Conservation (phyloP, 768 basidiomycete species). For the Pleurotus cornucopiae region DNA sequence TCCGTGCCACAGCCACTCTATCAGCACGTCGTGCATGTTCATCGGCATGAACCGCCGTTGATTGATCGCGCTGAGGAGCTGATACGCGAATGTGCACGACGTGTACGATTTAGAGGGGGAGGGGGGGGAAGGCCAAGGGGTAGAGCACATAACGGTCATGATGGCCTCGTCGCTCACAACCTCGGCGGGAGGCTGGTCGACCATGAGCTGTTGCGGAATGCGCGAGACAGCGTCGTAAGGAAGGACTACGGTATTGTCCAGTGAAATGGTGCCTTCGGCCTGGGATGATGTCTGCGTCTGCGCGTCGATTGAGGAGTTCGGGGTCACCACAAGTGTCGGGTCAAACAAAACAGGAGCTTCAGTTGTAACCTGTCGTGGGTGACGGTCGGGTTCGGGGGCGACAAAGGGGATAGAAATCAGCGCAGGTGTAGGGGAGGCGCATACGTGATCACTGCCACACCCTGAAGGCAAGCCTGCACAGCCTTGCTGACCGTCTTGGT, state of each 20-base stretch:
- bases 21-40: neutral
- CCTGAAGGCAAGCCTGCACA: too few species aligned
- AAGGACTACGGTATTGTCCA: neutral
- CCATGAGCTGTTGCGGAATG: neutral
- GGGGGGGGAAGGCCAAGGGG: neutral
- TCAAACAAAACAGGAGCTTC: neutral
- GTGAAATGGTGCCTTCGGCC: neutral
- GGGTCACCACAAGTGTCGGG: neutral
- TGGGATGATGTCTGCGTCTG: neutral
- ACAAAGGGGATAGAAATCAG: too few species aligned
- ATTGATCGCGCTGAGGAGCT: neutral
- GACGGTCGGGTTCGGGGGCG: too few species aligned
- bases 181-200: neutral
- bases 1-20: neutral
- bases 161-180: neutral
- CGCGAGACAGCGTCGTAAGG: neutral
- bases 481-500: too few species aligned
- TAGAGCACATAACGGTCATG: neutral
- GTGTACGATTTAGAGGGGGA: neutral
- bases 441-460: too few species aligned
- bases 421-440: too few species aligned
- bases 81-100: slow-evolving; percentile 2
- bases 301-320: neutral
- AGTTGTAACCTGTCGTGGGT: too few species aligned
- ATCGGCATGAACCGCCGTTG: slow-evolving; percentile 3